Base-by-base conservation (phyloP, 345 rosid genomes). In the Nasturtium officinale region DNA sequence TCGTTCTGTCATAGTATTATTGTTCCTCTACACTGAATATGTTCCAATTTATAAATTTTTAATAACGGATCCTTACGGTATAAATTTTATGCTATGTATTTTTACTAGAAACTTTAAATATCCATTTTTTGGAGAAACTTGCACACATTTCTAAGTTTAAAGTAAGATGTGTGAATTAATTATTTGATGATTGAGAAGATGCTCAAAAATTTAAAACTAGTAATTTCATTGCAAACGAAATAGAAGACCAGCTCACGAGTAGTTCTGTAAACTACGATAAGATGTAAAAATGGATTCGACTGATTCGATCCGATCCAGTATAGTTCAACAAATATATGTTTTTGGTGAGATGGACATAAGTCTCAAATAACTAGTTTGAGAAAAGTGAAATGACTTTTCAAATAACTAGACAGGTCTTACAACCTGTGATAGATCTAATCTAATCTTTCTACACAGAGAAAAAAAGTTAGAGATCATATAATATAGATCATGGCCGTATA, bases 361-460 rank as follows among this genome's bases (percentile, higher is more conserved):
- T 23, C n/a, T n/a, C n/a, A 23, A 1, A 23, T 23, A 5, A 54
- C 46, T 32, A 54, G 48, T 61, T 51, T 40, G 30, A 51, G 43
- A 62, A 32, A 54, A 73, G 25, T 13, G 43, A 42, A 53, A 64
- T 29, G 33, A n/a, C n/a, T n/a, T n/a, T n/a, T n/a, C n/a, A n/a
- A n/a, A n/a, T n/a, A n/a, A n/a, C n/a, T n/a, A n/a, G n/a, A n/a
- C n/a, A n/a, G n/a, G n/a, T n/a, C n/a, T n/a, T n/a, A n/a, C n/a
- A n/a, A 69, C 65, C 65, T 76, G 70, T 69, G 65, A 54, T 69
- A 40, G 61, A 61, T 71, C 75, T 71, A 61, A 76, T 76, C 65
- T 66, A 74, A 57, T 69, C 59, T 59, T 61, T 43, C 74, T 48
- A 40, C 55, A 30, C 9, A 60, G n/a, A 17, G 32, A 16, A 13